Percentiles rank a stretch among this genome's conserved stretches.
These are phyloP conservation scores for Wallemia hederae DNA, from an alignment of 1,284 basidiomycete genomes.

Conservation along the genomic window DNA sequence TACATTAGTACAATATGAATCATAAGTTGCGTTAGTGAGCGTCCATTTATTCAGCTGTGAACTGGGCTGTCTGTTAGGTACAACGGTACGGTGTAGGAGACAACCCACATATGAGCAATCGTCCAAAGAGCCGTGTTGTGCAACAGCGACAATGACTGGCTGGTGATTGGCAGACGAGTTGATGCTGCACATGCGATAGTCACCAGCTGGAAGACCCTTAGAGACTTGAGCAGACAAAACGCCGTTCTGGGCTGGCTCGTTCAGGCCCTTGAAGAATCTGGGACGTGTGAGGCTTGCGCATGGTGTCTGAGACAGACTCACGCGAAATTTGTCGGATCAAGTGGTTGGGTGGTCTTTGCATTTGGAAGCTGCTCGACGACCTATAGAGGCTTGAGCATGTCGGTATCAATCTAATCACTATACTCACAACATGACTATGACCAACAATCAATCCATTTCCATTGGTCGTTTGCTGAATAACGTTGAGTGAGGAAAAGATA, in stretches of 20 bases:
- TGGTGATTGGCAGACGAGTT: slow-evolving; percentile 6
- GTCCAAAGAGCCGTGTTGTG: not conserved
- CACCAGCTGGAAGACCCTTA: slow-evolving; percentile 27
- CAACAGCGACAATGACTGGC: not conserved
- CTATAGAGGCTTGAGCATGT: not conserved
- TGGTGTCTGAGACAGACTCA: not conserved
- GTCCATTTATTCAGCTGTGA: not conserved
- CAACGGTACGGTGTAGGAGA: not conserved
- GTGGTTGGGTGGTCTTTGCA: slow-evolving; percentile 23
- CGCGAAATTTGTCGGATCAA: slow-evolving; percentile 23
- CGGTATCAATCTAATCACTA: slow-evolving; percentile 20
- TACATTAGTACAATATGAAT: not conserved
- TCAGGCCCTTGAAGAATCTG: slow-evolving; percentile 35
- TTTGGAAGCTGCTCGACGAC: not conserved
- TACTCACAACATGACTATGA: slow-evolving; percentile 34
- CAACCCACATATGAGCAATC: not conserved
- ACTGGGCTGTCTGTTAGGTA: not conserved
- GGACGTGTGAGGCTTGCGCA: not conserved
- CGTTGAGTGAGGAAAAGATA: not conserved
- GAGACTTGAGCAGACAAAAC: slow-evolving; percentile 25
- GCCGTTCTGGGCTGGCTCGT: slow-evolving; percentile 23
- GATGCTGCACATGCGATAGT: slow-evolving; percentile 27
- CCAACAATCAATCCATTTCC: slow-evolving; percentile 19
- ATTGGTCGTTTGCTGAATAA: slow-evolving; percentile 3
- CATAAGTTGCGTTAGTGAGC: not conserved